phyloP scores from a whole-genome alignment of 495 filamentous ascomycete genomes.

The Neurospora sp. region DNA sequence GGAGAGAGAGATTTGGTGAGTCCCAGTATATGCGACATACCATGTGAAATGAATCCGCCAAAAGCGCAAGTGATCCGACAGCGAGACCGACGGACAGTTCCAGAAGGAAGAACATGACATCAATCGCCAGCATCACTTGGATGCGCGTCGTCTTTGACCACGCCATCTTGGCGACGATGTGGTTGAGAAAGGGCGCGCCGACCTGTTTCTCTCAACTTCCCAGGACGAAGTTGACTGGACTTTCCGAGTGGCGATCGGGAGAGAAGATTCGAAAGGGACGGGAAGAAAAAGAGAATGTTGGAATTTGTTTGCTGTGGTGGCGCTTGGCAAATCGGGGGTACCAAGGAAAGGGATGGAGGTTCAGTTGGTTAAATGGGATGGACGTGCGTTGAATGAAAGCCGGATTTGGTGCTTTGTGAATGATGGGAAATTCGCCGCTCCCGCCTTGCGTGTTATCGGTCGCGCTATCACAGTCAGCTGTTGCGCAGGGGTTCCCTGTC shows the following conservation, averaged over 20 bases:
- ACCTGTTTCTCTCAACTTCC: neutral
- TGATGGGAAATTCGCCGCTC: neutral
- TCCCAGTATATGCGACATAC: constrained; percentile 30
- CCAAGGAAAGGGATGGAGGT: neutral
- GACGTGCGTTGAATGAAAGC: neutral
- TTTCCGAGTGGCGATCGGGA: neutral
- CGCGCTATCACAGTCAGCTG: neutral
- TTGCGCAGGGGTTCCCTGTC: neutral
- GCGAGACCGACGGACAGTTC: constrained; percentile 78
- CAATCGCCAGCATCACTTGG: constrained; percentile 82
- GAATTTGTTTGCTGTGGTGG: neutral
- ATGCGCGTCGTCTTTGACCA: constrained; percentile 92
- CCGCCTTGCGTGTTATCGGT: neutral
- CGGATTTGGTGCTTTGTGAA: neutral
- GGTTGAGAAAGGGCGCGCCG: neutral
- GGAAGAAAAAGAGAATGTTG: neutral
- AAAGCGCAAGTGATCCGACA: constrained; percentile 83
- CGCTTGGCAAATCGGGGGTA: neutral
- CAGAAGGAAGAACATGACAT: constrained; percentile 77
- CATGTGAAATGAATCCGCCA: constrained; percentile 98
- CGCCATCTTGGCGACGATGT: constrained; percentile 47
- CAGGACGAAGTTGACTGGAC: neutral
- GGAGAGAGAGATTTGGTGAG: neutral
- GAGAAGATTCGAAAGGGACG: neutral
- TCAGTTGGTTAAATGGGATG: neutral